These are phyloP conservation scores for Xylariaceae sp. DNA, from an alignment of 2,329 filamentous ascomycete genomes.

Conservation along the genomic window DNA sequence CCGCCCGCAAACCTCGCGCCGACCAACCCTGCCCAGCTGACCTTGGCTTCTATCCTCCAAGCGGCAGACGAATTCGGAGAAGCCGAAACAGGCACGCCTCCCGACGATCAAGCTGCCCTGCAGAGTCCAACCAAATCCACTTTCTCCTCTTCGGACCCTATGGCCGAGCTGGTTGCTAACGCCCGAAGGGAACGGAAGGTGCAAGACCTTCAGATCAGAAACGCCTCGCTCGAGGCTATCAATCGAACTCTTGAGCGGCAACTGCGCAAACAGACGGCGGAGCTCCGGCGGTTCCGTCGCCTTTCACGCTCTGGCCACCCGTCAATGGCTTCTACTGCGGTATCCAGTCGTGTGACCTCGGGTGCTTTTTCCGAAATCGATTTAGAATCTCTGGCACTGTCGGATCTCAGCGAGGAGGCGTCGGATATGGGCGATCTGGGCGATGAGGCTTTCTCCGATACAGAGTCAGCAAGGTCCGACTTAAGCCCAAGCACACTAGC, in stretches of 20 bases:
- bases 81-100: constrained; percentile 28
- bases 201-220: constrained; percentile 92
- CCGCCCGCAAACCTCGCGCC: constrained; percentile 30
- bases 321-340: constrained; percentile 49
- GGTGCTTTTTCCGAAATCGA: constrained; percentile 38
- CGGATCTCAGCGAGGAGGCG: constrained; percentile 47
- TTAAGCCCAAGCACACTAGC: constrained; percentile 36
- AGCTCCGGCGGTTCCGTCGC: constrained; percentile 80
- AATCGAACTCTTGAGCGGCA: constrained; percentile 90
- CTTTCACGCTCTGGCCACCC: constrained; percentile 75
- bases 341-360: constrained; percentile 39
- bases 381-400: constrained; percentile 40
- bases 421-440: constrained; percentile 37
- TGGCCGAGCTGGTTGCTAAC: constrained; percentile 76
- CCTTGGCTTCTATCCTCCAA: constrained; percentile 52
- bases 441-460: constrained; percentile 46
- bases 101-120: constrained; percentile 33
- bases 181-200: constrained; percentile 91
- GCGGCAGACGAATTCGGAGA: constrained; percentile 46
- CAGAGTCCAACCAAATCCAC: constrained; percentile 56
- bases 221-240: constrained; percentile 90
- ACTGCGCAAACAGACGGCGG: constrained; percentile 82
- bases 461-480: constrained; percentile 35
- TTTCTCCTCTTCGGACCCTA: constrained; percentile 51
- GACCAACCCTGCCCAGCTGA: constrained; percentile 36